Base-by-base conservation (phyloP, 768 basidiomycete species). In the Sarcomyxa edulis region DNA sequence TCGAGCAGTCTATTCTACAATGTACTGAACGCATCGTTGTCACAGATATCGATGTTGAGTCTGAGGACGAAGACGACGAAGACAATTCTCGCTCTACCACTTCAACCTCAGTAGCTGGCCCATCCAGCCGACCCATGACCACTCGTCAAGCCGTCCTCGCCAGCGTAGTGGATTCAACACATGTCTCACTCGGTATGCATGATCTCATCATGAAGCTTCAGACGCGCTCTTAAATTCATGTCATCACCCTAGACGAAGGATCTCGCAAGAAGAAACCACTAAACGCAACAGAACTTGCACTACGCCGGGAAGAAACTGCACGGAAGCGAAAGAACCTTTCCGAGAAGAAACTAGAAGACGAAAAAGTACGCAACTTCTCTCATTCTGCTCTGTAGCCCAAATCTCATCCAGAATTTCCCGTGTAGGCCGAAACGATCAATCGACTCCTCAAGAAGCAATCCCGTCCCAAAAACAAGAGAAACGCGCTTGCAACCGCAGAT, bases 371-470 rank as follows among this genome's bases (percentile, higher is more conserved):
- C 37, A 18, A 26, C 30, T 30, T 6, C 4, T 42, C 28, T 10
- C 32, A 38, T 15, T 33, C 19, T 32, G 32, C 23, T 18, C 31
- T 16, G 10, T 15, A n/a, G 30, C 30, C n/a, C 10, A 19, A 30
- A 32, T 26, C 19, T 32, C 23, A 14, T 19, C 15, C 9, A 2
- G 7, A 10, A 7, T n/a, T 1, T 3, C 19, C 6, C 6, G 24
- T 24, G 22, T 15, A 90, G 85, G 78, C 78, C 16, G 90, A 92
- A 51, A 92, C 90, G 0, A 92, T 93, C 56, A 91, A 91, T 49
- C 81, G 90, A 19, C 70, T 93, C 10, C 72, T 93, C 35, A 89
- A 89, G 56, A 92, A 91, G 58, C 87, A 88, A 53, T 79, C 81
- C 12, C 74, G 81, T 7, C 70, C 83, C 2, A 72, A 75, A 30